Evolutionary conservation across 2,329 filamentous ascomycete genomes (phyloP).

Genomic region (Alternaria sp.): DNA sequence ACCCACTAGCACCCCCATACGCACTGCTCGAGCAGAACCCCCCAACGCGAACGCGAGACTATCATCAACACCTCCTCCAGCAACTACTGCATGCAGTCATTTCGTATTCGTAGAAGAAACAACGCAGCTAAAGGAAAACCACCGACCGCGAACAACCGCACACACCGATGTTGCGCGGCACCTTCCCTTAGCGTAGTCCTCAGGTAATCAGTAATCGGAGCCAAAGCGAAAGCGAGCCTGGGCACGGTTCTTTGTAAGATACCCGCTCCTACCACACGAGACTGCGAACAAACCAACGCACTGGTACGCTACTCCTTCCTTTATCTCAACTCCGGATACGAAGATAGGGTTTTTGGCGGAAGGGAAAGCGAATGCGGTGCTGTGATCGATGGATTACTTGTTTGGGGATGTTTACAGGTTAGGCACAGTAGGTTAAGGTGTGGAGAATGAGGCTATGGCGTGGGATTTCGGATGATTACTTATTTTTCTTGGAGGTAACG

Average conservation of each 20-base stretch:
- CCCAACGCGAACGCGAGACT: background rate
- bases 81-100: background rate
- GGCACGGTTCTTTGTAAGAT: background rate
- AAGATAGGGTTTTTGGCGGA: background rate
- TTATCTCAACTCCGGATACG: background rate
- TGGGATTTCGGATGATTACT: background rate
- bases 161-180: background rate
- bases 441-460: background rate
- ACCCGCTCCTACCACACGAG: background rate
- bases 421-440: background rate
- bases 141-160: background rate
- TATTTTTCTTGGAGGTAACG: background rate
- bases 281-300: background rate
- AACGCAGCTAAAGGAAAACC: background rate
- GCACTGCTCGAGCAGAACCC: background rate
- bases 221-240: background rate
- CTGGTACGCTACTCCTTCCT: background rate
- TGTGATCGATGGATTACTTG: background rate
- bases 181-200: background rate
- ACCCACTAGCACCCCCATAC: background rate
- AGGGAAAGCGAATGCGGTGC: background rate
- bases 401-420: background rate
- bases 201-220: background rate
- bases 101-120: background rate
- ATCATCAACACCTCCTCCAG: background rate